These are phyloP conservation scores for Ceratocystiopsis sp. DNA, from an alignment of 2,329 filamentous ascomycete genomes.

Conservation along the genomic window DNA sequence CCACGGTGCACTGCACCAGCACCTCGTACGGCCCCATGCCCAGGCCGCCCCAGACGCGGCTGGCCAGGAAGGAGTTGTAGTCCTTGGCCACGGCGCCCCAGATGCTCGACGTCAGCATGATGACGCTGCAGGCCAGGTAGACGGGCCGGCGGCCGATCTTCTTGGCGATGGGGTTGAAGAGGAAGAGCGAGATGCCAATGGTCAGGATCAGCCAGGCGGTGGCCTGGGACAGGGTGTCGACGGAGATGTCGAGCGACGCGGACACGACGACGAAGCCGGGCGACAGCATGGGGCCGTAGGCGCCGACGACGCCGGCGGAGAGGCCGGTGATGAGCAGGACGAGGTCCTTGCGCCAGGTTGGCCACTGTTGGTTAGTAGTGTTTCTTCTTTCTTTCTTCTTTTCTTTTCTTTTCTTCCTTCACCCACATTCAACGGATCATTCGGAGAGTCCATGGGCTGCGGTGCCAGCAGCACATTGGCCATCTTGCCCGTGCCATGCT, in stretches of 20 bases:
- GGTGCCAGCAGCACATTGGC: slow-evolving; percentile 21
- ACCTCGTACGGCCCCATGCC: slow-evolving; percentile 84
- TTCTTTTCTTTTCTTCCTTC: no score
- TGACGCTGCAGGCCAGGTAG: slow-evolving; percentile 57
- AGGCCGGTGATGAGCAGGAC: slow-evolving; percentile 72
- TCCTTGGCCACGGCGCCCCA: slow-evolving; percentile 80
- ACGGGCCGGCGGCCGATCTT: slow-evolving; percentile 81
- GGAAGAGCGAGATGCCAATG: slow-evolving; percentile 64
- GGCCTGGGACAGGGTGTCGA: slow-evolving; percentile 64
- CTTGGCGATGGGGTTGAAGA: slow-evolving; percentile 83
- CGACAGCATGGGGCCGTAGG: slow-evolving; percentile 78
- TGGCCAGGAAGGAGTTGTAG: slow-evolving; percentile 63
- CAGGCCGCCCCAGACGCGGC: slow-evolving; percentile 73
- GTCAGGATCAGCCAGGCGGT: slow-evolving; percentile 93
- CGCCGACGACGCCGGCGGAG: slow-evolving; percentile 85
- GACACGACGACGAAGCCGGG: slow-evolving; percentile 80
- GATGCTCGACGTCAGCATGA: slow-evolving; percentile 61
- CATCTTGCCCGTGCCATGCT: slow-evolving; percentile 19
- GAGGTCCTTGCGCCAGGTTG: slow-evolving; percentile 58
- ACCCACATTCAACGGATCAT: slow-evolving; percentile 29
- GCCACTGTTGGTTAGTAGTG: slow-evolving; percentile 35
- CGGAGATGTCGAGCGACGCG: slow-evolving; percentile 41
- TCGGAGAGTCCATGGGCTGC: slow-evolving; percentile 30
- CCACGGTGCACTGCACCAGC: slow-evolving; percentile 81
- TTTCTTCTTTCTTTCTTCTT: slow-evolving; percentile 34